Base-by-base conservation (phyloP, 257 asterid species). In the Buddleja alternifolia region DNA sequence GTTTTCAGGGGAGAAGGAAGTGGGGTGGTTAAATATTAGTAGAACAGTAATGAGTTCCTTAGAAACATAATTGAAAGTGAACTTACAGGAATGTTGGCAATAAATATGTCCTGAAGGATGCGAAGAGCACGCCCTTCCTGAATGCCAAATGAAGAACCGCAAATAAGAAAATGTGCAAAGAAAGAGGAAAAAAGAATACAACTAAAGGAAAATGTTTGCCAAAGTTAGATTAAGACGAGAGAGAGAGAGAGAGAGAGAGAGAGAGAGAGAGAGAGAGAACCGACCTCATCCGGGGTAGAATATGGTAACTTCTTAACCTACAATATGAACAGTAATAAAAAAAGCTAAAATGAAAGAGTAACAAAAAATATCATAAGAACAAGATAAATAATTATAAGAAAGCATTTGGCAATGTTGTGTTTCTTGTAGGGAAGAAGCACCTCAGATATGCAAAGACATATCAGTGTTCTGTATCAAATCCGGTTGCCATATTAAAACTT, bases 61-160 rank as follows among this genome's bases (percentile, higher is more conserved):
- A 34, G 19, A 61, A 73, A 70, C 52, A 55, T 34, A 70, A 34
- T 67, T 57, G 48, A 42, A 58, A 64, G 29, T 16, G 70, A 45
- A 66, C 97, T 78, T 77, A 92, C 97, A 24, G 95, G 97, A 57
- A 93, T 63, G 50, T 90, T 84, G 72, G 97, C 97, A 83, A 93
- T 75, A 80, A 93, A 88, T 70, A 70, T 55, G 36, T 87, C 88
- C 14, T 70, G 84, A 44, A 93, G 92, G 73, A 93, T 83, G 56
- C 74, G 53, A 53, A 81, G 71, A 50, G 95, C 88, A 65, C 87
- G 90, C 61, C 90, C 91, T 77, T 81, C 95, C 97, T 91, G 67
- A 59, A 72, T 41, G 58, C 62, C 29, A 69, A 58, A 57, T 32
- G 16, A 71, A 56, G 69, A 75, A 37, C 9, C 36, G 19, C n/a